Evolutionary conservation across 805 yeast species (phyloP).

Genomic region (Candida stauntonica): DNA sequence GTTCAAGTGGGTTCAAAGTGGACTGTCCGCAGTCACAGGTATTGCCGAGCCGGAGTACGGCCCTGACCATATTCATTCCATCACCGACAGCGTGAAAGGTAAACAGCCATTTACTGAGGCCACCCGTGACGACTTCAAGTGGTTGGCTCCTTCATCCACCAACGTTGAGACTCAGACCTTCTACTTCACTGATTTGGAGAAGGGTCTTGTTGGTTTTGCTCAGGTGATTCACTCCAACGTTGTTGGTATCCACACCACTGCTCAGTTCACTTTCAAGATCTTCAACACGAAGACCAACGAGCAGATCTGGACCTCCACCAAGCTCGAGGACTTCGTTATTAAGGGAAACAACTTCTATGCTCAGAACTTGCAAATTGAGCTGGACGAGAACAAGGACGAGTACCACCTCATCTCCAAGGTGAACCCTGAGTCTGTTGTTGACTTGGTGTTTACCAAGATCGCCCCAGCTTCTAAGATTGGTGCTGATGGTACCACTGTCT

Average conservation of each 20-base stretch:
- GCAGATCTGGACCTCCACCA: constrained; percentile 85
- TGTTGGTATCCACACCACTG: constrained; percentile 81
- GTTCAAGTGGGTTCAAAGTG: constrained; percentile 82
- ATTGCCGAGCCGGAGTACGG: constrained; percentile 98
- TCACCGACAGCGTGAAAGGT: constrained; percentile 54
- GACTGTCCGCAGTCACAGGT: constrained; percentile 92
- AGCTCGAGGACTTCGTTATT: constrained; percentile 70
- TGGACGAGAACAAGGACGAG: constrained; percentile 47
- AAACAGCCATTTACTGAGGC: constrained; percentile 59
- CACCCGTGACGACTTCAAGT: constrained; percentile 62
- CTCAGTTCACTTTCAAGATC: constrained; percentile 89
- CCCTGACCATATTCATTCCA: constrained; percentile 84
- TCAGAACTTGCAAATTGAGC: constrained; percentile 58
- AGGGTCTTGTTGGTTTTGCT: constrained; percentile 77
- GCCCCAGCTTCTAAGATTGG: constrained; percentile 90
- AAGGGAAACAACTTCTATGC: constrained; percentile 81
- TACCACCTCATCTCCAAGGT: constrained; percentile 63
- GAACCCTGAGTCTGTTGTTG: constrained; percentile 64
- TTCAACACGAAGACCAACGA: constrained; percentile 47
- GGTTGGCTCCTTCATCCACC: constrained; percentile 72
- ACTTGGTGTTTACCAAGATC: constrained; percentile 54
- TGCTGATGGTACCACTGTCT: constrained; percentile 75
- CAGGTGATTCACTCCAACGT: constrained; percentile 93
- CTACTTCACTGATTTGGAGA: constrained; percentile 63
- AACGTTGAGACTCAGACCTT: constrained; percentile 96